These are phyloP conservation scores for Neofusicoccum kwambonambiense DNA, from an alignment of 2,329 filamentous ascomycete genomes.

Conservation along the genomic window DNA sequence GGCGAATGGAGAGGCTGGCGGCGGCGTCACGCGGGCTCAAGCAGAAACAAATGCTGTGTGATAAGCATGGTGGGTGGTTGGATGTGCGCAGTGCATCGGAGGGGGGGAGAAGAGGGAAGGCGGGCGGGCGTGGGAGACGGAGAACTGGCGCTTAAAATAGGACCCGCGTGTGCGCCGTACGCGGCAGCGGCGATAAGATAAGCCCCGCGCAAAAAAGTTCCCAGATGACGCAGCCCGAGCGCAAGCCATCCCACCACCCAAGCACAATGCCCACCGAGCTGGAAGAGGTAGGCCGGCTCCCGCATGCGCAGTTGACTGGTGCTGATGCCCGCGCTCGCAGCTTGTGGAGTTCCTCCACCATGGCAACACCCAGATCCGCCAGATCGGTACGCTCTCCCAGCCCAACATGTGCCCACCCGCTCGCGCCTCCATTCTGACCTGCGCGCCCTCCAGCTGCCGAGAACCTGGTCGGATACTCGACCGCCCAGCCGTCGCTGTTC, in stretches of 20 bases:
- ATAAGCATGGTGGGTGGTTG: not conserved
- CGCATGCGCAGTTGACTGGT: not conserved
- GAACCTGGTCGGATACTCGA: constrained; percentile 80
- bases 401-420: constrained; percentile 23
- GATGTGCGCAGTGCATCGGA: not conserved
- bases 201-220: constrained; percentile 15
- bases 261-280: constrained; percentile 49
- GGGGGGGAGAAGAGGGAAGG: not conserved
- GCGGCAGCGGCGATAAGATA: not conserved
- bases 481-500: constrained; percentile 75
- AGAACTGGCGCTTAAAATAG: constrained; percentile 7
- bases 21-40: not conserved
- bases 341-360: constrained; percentile 91
- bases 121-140: not conserved
- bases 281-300: constrained; percentile 43
- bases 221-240: constrained; percentile 7
- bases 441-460: constrained; percentile 62
- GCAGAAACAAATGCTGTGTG: constrained; percentile 5
- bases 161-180: not conserved
- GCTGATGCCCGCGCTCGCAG: constrained; percentile 43
- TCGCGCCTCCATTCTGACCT: constrained; percentile 19
- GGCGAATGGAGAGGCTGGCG: not conserved
- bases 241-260: not conserved
- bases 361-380: constrained; percentile 85
- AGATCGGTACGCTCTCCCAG: constrained; percentile 58